A percentile compares a stretch with the other conserved stretches of the same genome.
Evolutionary conservation across 495 filamentous ascomycete species (phyloP).

Genomic region (Xylaria nigripes): DNA sequence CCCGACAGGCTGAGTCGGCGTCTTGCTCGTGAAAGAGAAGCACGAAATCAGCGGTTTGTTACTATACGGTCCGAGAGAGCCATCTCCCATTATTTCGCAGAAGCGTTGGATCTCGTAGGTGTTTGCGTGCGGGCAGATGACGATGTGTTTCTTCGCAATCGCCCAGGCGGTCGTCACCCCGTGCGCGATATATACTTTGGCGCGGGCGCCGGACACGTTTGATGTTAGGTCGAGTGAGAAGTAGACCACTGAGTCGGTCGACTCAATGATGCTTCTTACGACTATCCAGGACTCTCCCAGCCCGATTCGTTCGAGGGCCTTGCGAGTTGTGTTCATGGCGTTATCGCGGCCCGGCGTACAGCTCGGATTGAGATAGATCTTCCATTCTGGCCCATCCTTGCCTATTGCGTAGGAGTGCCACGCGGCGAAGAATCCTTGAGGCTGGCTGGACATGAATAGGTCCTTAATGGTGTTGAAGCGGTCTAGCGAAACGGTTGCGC

Average conservation of each 20-base stretch:
- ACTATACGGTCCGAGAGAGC: conserved; percentile 1
- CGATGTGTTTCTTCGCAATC: conserved; percentile 10
- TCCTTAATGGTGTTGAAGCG: conserved; percentile 12
- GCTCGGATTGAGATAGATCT: conserved; percentile 15
- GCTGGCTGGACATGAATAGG: conserved; percentile 7
- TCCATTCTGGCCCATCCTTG: conserved; percentile 14
- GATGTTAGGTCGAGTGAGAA: conserved; percentile 11
- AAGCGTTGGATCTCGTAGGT: conserved; percentile 16
- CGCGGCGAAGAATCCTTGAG: conserved; percentile 2
- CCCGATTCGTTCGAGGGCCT: conserved; percentile 7
- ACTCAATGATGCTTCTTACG: conserved; percentile 3
- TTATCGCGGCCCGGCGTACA: neutral
- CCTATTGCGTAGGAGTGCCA: conserved; percentile 13
- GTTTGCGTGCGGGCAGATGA: conserved; percentile 13
- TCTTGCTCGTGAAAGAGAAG: conserved; percentile 2
- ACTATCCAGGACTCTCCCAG: conserved; percentile 6
- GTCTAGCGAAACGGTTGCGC: conserved; percentile 6
- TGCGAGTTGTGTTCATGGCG: conserved; percentile 1
- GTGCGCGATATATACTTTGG: conserved; percentile 13
- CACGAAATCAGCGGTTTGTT: neutral
- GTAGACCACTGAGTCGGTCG: conserved; percentile 7
- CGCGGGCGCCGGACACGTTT: conserved; percentile 6
- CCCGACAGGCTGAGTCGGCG: neutral
- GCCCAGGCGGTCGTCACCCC: conserved; percentile 3
- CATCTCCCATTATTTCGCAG: conserved; percentile 11